A percentile compares a stretch with the other conserved stretches of the same genome.
Evolutionary conservation across 257 asterid genomes (phyloP).

Genomic region (Solanum pinnatisectum): DNA sequence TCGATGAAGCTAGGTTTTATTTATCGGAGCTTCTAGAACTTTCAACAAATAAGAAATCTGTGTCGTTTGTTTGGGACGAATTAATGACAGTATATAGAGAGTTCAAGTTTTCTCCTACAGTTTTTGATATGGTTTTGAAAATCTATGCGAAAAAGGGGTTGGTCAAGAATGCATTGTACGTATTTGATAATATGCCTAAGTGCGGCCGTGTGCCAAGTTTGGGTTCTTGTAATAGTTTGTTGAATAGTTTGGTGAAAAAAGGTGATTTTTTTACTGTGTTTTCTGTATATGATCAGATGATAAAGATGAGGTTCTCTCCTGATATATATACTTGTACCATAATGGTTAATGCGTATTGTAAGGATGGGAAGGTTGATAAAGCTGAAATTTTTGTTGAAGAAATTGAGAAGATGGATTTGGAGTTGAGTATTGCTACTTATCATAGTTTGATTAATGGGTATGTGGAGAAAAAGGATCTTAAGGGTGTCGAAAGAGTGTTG

Average conservation of each 20-base stretch:
- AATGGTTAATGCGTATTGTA: conserved; percentile 73
- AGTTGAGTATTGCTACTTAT: conserved; percentile 57
- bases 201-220: conserved; percentile 64
- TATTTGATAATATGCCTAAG: conserved; percentile 81
- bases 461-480: conserved; percentile 50
- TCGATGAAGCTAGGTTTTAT: conserved; percentile 44
- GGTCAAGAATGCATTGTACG: conserved; percentile 50
- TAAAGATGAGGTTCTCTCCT: conserved; percentile 53
- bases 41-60: conserved; percentile 12
- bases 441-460: conserved; percentile 78
- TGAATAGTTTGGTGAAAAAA: conserved; percentile 53
- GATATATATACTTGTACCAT: conserved; percentile 72
- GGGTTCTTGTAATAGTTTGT: conserved; percentile 74
- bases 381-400: conserved; percentile 57
- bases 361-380: conserved; percentile 46
- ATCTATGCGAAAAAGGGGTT: conserved; percentile 51
- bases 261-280: conserved; percentile 33
- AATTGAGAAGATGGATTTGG: conserved; percentile 46
- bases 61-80: conserved; percentile 33
- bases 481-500: conserved; percentile 51
- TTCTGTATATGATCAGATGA: conserved; percentile 68
- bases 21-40: conserved; percentile 44
- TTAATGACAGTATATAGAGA: conserved; percentile 45
- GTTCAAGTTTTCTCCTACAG: conserved; percentile 56
- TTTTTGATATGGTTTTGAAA: conserved; percentile 69